phyloP scores from a whole-genome alignment of 345 rosid genomes.

The Citrus maxima region DNA sequence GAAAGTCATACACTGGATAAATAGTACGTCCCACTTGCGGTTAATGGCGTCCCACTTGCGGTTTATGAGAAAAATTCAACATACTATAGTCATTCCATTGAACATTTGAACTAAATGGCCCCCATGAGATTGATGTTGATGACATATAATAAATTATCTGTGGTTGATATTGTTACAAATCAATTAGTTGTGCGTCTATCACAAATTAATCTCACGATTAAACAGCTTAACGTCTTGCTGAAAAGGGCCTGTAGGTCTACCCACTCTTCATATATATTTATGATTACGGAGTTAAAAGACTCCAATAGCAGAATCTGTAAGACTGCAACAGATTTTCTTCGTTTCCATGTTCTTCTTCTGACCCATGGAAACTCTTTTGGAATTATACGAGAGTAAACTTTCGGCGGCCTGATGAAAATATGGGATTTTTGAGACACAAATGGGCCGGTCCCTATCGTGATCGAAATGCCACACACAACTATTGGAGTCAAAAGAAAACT shows the following conservation, averaged over 20 bases:
- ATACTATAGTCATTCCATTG: background rate
- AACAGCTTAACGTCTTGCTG: background rate
- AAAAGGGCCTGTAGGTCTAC: background rate
- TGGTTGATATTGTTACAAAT: background rate
- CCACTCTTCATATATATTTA: background rate
- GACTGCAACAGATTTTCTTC: background rate
- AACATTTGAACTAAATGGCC: constrained; percentile 8
- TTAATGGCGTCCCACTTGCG: background rate
- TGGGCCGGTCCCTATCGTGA: background rate
- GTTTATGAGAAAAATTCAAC: background rate
- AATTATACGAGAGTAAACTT: background rate
- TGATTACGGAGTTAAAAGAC: background rate
- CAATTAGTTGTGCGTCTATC: background rate
- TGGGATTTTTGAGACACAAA: background rate
- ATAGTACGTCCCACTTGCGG: background rate
- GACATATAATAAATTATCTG: background rate
- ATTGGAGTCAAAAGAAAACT: background rate
- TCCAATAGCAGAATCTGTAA: background rate
- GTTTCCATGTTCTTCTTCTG: background rate
- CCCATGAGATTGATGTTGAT: background rate
- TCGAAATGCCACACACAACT: background rate
- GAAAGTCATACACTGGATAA: background rate
- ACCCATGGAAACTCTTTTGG: background rate
- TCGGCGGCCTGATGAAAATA: constrained; percentile 10
- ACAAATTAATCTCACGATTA: background rate